Conservation (phyloP, 257 asterid genomes). For the Prunella vulgaris region DNA sequence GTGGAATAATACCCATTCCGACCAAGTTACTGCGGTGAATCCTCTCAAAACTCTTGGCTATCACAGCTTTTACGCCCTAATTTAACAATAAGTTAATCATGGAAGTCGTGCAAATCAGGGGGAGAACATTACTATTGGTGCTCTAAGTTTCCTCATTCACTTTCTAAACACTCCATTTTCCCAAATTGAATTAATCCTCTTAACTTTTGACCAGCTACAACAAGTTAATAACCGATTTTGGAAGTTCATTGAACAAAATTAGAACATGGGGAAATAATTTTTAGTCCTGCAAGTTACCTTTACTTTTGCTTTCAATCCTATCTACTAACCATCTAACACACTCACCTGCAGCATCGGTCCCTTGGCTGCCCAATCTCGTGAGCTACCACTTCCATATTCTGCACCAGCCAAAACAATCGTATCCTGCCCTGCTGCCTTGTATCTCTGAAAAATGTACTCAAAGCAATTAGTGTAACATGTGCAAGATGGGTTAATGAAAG, state of each 20-base stretch:
- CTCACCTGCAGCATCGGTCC: conserved; percentile 92
- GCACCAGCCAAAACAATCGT: conserved; percentile 90
- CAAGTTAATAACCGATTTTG: too few species aligned
- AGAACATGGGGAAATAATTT: too few species aligned
- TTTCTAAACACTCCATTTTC: too few species aligned
- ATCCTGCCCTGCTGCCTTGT: conserved; percentile 70
- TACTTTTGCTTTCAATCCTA: too few species aligned
- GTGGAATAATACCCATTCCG: conserved; percentile 94
- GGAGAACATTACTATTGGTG: too few species aligned
- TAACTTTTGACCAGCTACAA: background rate
- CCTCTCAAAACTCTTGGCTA: conserved; percentile 90
- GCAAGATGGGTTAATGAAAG: background rate
- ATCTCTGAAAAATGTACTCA: conserved; percentile 54
- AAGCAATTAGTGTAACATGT: background rate
- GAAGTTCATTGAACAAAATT: background rate
- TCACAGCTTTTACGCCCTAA: conserved; percentile 92
- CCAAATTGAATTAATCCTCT: too few species aligned
- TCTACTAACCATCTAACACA: background rate
- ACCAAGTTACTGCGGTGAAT: conserved; percentile 94
- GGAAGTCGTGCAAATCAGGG: background rate
- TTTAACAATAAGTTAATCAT: background rate
- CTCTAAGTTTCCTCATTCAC: too few species aligned
- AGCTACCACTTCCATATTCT: conserved; percentile 98
- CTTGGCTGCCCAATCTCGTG: conserved; percentile 99
- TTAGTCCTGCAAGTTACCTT: too few species aligned